Percentiles rank a stretch among this genome's conserved stretches.
phyloP scores from a whole-genome alignment of 2,329 filamentous ascomycete genomes.

The Massarina eburnea region DNA sequence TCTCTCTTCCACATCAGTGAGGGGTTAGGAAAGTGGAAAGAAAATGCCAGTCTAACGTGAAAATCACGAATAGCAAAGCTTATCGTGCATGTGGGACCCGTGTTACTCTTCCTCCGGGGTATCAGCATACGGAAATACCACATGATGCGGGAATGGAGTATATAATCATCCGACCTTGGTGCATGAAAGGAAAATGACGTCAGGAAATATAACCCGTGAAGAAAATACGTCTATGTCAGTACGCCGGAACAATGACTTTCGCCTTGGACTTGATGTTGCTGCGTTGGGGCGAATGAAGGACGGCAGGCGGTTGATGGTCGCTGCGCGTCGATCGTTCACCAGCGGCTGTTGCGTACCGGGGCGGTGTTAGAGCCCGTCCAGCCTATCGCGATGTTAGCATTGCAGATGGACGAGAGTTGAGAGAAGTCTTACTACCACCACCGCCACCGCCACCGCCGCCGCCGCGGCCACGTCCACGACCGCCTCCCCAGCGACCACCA shows the following conservation, averaged over 20 bases:
- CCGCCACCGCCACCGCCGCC: constrained; percentile 59
- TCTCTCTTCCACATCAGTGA: not conserved
- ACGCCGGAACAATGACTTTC: constrained; percentile 19
- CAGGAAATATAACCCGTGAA: too few relatives aligned
- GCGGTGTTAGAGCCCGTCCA: constrained; percentile 44
- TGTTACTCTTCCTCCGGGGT: constrained; percentile 29
- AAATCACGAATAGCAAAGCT: not conserved
- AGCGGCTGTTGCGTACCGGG: constrained; percentile 45
- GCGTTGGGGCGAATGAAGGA: constrained; percentile 10
- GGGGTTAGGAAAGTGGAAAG: not conserved
- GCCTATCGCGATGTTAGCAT: constrained; percentile 26
- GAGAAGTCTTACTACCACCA: constrained; percentile 33
- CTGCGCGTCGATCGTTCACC: constrained; percentile 29
- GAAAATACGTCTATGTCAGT: constrained; percentile 24
- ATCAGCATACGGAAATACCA: constrained; percentile 29
- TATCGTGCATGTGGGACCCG: constrained; percentile 16
- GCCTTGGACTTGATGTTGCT: constrained; percentile 1
- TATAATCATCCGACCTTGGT: not conserved
- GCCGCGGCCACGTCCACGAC: constrained; percentile 65
- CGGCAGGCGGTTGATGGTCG: constrained; percentile 6
- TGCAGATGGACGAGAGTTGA: not conserved
- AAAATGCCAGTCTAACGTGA: constrained; percentile 34
- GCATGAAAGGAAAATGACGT: too few relatives aligned
- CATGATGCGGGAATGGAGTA: not conserved
- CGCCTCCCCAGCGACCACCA: constrained; percentile 66